These are phyloP conservation scores for Mycena chlorophos DNA, from an alignment of 768 basidiomycete genomes.

Conservation along the genomic window DNA sequence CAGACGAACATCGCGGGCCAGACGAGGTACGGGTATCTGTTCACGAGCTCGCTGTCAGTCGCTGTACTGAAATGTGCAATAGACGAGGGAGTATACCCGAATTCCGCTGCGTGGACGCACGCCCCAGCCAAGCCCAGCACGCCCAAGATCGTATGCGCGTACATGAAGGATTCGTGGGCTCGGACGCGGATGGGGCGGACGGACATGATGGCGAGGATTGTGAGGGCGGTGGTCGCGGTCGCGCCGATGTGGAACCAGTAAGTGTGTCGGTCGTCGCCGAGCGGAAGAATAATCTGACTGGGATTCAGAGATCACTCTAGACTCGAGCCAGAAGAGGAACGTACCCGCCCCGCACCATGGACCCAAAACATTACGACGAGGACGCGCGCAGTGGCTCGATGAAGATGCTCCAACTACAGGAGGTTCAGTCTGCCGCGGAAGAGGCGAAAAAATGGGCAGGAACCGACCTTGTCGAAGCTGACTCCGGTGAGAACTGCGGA, in stretches of 20 bases:
- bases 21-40: constrained; percentile 30
- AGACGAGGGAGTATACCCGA: constrained; percentile 3
- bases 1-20: constrained; percentile 42
- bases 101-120: constrained; percentile 26
- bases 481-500: constrained; percentile 42
- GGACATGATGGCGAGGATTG: constrained; percentile 35
- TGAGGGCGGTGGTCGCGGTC: constrained; percentile 30
- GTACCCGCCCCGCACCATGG: constrained; percentile 34
- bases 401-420: constrained; percentile 32
- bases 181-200: constrained; percentile 36
- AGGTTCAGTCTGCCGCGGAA: no score
- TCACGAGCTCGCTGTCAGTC: not conserved
- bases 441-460: not conserved
- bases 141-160: constrained; percentile 36
- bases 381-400: constrained; percentile 42
- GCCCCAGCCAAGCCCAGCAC: constrained; percentile 31
- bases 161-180: constrained; percentile 43
- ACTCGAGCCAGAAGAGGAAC: not conserved
- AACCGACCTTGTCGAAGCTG: constrained; percentile 27
- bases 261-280: not conserved
- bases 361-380: constrained; percentile 40
- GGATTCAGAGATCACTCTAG: not conserved
- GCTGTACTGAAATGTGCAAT: not conserved
- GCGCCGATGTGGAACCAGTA: constrained; percentile 18
- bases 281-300: not conserved